Percentiles rank a stretch among this genome's conserved stretches.
Conservation (phyloP, 768 basidiomycete species). For the Hortiboletus campestris region DNA sequence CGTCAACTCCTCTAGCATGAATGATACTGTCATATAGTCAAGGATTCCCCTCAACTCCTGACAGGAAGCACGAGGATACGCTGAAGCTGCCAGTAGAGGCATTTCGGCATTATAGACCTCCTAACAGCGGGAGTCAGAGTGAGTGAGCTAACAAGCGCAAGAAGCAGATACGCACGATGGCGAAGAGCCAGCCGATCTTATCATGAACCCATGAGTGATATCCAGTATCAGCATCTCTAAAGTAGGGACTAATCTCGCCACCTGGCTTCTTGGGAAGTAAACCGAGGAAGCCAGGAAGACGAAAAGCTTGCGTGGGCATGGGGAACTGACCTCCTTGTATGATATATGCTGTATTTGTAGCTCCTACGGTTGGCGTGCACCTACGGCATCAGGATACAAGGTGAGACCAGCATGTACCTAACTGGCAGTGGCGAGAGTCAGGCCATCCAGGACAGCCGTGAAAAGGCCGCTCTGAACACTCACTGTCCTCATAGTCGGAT, state of each 20-base stretch:
- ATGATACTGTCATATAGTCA: slow-evolving; percentile 30
- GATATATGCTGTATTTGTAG: slow-evolving; percentile 17
- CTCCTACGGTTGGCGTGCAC: neutral
- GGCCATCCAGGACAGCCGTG: neutral
- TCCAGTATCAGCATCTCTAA: slow-evolving; percentile 20
- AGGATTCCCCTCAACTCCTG: slow-evolving; percentile 23
- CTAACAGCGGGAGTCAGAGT: slow-evolving; percentile 6
- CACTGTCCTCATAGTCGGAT: neutral
- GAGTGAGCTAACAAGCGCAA: too few species aligned
- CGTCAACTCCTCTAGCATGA: slow-evolving; percentile 33
- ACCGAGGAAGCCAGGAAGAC: slow-evolving; percentile 24
- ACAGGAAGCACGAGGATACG: slow-evolving; percentile 24
- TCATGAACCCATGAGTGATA: slow-evolving; percentile 24
- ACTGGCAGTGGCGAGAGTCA: slow-evolving; percentile 4
- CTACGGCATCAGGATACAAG: slow-evolving; percentile 4
- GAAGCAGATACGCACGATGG: slow-evolving; percentile 16
- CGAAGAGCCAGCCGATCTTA: slow-evolving; percentile 23
- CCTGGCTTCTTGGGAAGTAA: slow-evolving; percentile 29
- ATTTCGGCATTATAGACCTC: slow-evolving; percentile 28
- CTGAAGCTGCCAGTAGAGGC: slow-evolving; percentile 24
- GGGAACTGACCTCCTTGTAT: neutral
- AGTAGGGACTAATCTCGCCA: slow-evolving; percentile 25
- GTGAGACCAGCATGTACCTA: slow-evolving; percentile 17
- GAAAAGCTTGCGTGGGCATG: slow-evolving; percentile 23
- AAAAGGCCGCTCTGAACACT: neutral